Evolutionary conservation across 768 basidiomycete species (phyloP).

Genomic region (Lactarius sanguifluus): DNA sequence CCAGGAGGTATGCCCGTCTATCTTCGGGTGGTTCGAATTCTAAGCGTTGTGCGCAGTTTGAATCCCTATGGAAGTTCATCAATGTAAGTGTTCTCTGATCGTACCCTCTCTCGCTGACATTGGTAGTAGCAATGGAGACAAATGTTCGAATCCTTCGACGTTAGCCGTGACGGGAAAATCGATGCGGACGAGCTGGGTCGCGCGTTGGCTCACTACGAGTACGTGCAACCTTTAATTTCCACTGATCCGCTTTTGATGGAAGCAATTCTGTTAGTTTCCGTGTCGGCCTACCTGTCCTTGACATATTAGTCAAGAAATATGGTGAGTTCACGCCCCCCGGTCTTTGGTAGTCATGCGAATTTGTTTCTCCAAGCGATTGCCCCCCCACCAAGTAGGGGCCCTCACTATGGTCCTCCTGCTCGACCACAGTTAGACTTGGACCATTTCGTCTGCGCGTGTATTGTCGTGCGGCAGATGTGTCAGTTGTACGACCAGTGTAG

Average conservation of each 20-base stretch:
- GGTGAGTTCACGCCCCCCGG: not conserved
- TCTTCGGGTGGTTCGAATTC: not conserved
- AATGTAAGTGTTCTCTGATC: not conserved
- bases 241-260: not conserved
- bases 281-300: conserved; percentile 5
- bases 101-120: conserved; percentile 5
- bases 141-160: conserved; percentile 17
- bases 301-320: conserved; percentile 18
- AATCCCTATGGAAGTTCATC: conserved; percentile 14
- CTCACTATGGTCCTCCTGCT: not conserved
- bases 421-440: conserved; percentile 9
- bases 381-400: not conserved
- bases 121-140: conserved; percentile 11
- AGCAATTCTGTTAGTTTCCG: not conserved
- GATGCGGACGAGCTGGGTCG: conserved; percentile 1
- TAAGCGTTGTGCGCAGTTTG: conserved; percentile 5
- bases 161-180: conserved; percentile 5
- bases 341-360: not conserved
- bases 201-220: conserved; percentile 16
- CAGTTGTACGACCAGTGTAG: conserved; percentile 3
- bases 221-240: not conserved
- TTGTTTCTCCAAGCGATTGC: not conserved
- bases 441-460: conserved; percentile 16
- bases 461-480: conserved; percentile 13
- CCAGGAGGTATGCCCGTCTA: conserved; percentile 11